These are phyloP conservation scores for Boletus austroedulis DNA, from an alignment of 1,284 basidiomycete species.

Conservation along the genomic window DNA sequence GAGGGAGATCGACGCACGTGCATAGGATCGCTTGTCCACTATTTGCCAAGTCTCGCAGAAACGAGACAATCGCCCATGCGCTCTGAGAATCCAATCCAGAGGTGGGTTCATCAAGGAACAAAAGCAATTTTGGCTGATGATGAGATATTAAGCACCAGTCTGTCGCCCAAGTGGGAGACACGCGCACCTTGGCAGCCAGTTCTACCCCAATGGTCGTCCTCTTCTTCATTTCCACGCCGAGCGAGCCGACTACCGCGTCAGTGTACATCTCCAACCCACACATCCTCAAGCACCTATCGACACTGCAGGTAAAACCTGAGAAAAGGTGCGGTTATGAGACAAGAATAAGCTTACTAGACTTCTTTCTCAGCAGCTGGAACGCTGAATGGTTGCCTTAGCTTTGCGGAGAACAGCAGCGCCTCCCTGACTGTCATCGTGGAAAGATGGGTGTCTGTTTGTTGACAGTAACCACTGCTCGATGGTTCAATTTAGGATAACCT, in stretches of 20 bases:
- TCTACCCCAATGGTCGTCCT: constrained; percentile 83
- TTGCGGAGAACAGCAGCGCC: constrained; percentile 79
- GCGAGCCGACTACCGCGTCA: constrained; percentile 74
- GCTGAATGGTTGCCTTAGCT: constrained; percentile 71
- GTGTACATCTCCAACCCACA: constrained; percentile 71
- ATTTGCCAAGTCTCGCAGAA: constrained; percentile 78
- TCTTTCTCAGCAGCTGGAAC: constrained; percentile 73
- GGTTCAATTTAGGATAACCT: background rate
- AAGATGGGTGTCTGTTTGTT: constrained; percentile 81
- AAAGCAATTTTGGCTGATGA: constrained; percentile 60
- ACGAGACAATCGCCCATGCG: constrained; percentile 82
- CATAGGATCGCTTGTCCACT: constrained; percentile 74
- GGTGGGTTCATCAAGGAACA: constrained; percentile 83
- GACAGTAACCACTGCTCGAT: constrained; percentile 62
- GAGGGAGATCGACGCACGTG: constrained; percentile 54
- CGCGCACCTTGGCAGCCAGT: constrained; percentile 63
- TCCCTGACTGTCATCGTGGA: constrained; percentile 77
- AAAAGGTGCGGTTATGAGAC: background rate
- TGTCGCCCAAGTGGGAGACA: background rate
- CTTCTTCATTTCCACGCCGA: constrained; percentile 77
- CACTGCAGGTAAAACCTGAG: constrained; percentile 40
- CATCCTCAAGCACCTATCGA: constrained; percentile 76
- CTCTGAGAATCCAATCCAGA: constrained; percentile 88
- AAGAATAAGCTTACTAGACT: constrained; percentile 53
- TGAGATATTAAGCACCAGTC: constrained; percentile 27